Evolutionary conservation across 1,284 basidiomycete species (phyloP).

Genomic region (Melampsora larici-populina): DNA sequence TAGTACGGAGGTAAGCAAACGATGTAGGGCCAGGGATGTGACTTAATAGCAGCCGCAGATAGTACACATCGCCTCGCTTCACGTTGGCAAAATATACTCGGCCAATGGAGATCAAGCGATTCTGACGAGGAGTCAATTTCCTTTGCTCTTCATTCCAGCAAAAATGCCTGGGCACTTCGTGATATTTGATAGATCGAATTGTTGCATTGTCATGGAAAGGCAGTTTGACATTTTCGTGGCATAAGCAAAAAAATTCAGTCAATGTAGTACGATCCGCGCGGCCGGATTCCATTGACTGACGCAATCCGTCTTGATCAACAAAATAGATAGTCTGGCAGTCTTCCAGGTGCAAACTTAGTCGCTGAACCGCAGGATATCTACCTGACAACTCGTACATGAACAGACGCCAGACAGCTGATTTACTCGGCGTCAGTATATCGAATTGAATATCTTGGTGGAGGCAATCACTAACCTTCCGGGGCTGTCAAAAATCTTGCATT

Average conservation of each 20-base stretch:
- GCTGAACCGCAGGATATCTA: conserved; percentile 1
- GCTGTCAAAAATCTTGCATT: too few relatives aligned
- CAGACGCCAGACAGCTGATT: conserved; percentile 1
- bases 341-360: not conserved
- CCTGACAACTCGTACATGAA: not conserved
- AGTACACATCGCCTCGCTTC: conserved; percentile 54
- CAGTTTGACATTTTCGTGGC: too few relatives aligned
- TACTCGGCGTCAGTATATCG: too few relatives aligned
- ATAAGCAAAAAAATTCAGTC: conserved; percentile 3
- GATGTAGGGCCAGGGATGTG: conserved; percentile 54
- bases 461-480: too few relatives aligned
- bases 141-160: too few relatives aligned
- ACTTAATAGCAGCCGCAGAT: conserved; percentile 55
- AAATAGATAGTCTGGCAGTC: not conserved
- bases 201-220: too few relatives aligned
- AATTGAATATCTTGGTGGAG: too few relatives aligned
- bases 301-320: not conserved
- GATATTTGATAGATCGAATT: too few relatives aligned
- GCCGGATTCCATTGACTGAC: not conserved
- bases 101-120: conserved; percentile 49
- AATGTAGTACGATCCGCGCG: not conserved
- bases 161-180: too few relatives aligned
- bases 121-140: too few relatives aligned
- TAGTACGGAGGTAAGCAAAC: conserved; percentile 53
- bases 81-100: conserved; percentile 56